Evolutionary conservation across 192 early-diverging fungal species (phyloP), one percentile per base, ranked within the genome.

Genomic region (Chytriomyces sp.): DNA sequence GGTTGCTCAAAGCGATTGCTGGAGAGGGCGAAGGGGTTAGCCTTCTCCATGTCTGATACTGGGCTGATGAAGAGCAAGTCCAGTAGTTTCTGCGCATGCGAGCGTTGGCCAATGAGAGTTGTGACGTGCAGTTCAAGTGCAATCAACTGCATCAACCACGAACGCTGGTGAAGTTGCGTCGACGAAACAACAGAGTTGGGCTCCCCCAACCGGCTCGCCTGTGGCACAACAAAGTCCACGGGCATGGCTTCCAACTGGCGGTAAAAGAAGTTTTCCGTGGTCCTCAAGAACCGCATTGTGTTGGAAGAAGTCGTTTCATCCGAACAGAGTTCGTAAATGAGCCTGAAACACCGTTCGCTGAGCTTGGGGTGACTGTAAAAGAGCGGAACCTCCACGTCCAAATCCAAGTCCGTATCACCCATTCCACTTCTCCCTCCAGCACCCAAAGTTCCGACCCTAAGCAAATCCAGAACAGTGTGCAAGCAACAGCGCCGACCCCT

Each of bases 61-160:
- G 77, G 72, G 32, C 39, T 70, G 33, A 79, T 79, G 52, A 78
- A 82, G 8, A 91, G 67, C 33, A 83, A 34, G 49, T 85, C 70
- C 31, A 91, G 53, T 22, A 90, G 71, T 30, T 74, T 72, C 30
- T 81, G 75, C 3, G 76, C 75, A 49, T 85, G 71, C 6, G 77
- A 77, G 26, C 80, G 74, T 40, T 83, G 80, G 14, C 74, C 76
- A 22, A 64, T 55, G 0, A 73, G 22, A 2, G 84, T 81, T 7
- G 89, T 87, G 33, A 82, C 77, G 64, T 94, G 94, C 37, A 99
- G 81, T 72, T 99, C 97, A 22, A 99, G 76, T 1, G 96, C 94
- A 17, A 94, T 72, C 26, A 88, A 81, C 61, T 92, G 89, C 85
- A 98, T 85, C 10, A 97, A 81, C 95, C 95, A 99, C 0, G 96